phyloP scores from a whole-genome alignment of 2,329 filamentous ascomycete genomes.

The Fusarium longipes region DNA sequence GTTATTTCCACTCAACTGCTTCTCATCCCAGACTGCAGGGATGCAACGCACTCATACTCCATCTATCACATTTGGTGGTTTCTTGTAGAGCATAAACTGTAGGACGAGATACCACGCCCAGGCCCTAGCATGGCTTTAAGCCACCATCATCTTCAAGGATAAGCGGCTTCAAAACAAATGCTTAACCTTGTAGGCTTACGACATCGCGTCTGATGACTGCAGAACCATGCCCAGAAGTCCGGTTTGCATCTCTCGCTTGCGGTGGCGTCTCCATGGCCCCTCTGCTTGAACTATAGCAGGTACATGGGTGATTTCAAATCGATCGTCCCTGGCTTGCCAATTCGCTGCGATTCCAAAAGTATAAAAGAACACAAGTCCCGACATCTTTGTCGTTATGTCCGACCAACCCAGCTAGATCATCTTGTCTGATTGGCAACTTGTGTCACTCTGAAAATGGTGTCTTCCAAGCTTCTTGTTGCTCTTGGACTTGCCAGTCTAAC shows the following conservation, averaged over 20 bases:
- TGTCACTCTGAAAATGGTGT: conserved; percentile 43
- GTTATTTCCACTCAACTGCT: background rate
- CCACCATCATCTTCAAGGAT: conserved; percentile 12
- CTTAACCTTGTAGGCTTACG: background rate
- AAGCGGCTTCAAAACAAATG: background rate
- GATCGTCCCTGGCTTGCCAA: background rate
- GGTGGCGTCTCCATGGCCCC: background rate
- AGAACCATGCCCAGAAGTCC: conserved; percentile 12
- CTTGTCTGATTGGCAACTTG: background rate
- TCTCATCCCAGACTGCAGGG: background rate
- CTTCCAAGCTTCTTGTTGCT: conserved; percentile 34
- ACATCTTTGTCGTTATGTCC: background rate
- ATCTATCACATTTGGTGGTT: conserved; percentile 8
- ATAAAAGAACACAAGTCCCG: conserved; percentile 17
- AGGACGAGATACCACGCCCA: conserved; percentile 6
- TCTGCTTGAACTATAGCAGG: background rate
- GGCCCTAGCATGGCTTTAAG: conserved; percentile 10
- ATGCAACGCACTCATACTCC: conserved; percentile 3
- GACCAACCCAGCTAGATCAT: background rate
- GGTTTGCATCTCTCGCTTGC: conserved; percentile 10
- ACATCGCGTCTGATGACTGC: conserved; percentile 6
- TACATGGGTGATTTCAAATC: background rate
- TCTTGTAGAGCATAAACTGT: background rate
- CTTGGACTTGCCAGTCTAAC: conserved; percentile 46
- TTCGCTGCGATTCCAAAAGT: background rate